Percentiles rank a stretch among this genome's conserved stretches.
These are phyloP conservation scores for Citrus mangshanensis DNA, from an alignment of 345 rosid genomes.

Conservation along the genomic window DNA sequence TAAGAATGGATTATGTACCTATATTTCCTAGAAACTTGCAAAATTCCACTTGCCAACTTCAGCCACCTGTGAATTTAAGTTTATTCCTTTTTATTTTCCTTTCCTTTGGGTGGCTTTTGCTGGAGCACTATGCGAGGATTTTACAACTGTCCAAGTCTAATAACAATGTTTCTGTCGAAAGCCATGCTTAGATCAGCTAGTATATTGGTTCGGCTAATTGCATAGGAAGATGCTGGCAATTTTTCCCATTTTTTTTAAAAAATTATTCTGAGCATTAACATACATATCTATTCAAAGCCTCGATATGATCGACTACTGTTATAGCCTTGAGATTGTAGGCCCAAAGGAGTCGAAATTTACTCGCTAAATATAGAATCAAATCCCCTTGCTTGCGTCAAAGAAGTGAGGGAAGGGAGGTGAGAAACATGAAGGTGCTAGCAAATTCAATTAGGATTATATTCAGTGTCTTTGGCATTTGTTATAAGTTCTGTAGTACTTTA, in stretches of 20 bases:
- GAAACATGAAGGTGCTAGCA: not conserved
- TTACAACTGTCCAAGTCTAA: not conserved
- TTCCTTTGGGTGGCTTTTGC: not conserved
- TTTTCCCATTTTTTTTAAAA: too few relatives aligned
- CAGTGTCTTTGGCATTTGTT: not conserved
- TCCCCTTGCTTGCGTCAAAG: not conserved
- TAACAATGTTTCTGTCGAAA: not conserved
- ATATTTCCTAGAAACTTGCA: slow-evolving; percentile 6
- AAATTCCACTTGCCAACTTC: slow-evolving; percentile 1
- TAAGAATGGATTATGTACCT: not conserved
- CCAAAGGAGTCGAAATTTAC: too few relatives aligned
- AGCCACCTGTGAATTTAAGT: not conserved
- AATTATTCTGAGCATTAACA: too few relatives aligned
- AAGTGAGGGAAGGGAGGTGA: not conserved
- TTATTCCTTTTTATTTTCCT: not conserved
- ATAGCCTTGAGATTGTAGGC: not conserved
- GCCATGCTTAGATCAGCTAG: not conserved
- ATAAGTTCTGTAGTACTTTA: not conserved
- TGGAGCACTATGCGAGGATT: not conserved
- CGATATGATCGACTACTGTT: not conserved
- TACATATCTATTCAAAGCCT: not conserved
- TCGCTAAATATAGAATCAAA: not conserved
- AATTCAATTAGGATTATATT: not conserved
- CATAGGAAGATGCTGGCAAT: not conserved
- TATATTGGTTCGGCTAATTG: not conserved